Percentiles rank a stretch among this genome's conserved stretches.
Evolutionary conservation across 495 filamentous ascomycete genomes (phyloP).

Genomic region (Tuber borchii): DNA sequence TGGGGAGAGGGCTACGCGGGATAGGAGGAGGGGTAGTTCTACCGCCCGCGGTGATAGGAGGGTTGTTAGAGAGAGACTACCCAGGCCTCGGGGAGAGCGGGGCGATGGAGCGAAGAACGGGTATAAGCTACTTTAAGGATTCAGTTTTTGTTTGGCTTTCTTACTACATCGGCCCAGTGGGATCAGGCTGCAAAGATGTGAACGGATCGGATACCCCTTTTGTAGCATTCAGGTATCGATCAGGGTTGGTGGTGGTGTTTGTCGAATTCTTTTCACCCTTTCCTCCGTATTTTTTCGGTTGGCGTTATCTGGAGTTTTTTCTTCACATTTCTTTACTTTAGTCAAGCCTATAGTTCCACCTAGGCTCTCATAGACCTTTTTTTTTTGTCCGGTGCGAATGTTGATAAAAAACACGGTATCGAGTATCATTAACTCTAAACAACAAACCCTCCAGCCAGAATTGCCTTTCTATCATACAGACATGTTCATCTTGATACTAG

Average conservation of each 20-base stretch:
- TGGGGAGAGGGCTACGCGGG: conserved; percentile 10
- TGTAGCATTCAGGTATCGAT: neutral
- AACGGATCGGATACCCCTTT: conserved; percentile 8
- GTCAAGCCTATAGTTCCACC: conserved; percentile 1
- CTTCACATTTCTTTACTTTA: neutral
- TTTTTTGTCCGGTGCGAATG: neutral
- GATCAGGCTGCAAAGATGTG: neutral
- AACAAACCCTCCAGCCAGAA: neutral
- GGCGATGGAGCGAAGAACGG: neutral
- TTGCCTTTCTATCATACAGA: conserved; percentile 56
- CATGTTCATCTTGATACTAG: conserved; percentile 95
- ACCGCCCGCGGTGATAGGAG: conserved; percentile 16
- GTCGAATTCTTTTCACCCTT: conserved; percentile 4
- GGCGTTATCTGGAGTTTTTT: conserved; percentile 24
- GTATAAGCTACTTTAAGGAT: conserved; percentile 17
- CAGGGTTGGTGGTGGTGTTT: conserved; percentile 6
- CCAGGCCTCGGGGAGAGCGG: conserved; percentile 13
- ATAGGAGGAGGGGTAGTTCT: conserved; percentile 14
- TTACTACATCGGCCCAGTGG: neutral
- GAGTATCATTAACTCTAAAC: conserved; percentile 11
- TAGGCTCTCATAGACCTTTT: neutral
- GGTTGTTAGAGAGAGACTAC: conserved; percentile 26
- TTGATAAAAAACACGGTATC: neutral
- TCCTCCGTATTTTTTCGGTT: neutral
- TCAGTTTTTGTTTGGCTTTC: neutral